A percentile compares a stretch with the other conserved stretches of the same genome.
Evolutionary conservation across 2,329 filamentous ascomycete species (phyloP).

Genomic region (Bipolaris victoriae): DNA sequence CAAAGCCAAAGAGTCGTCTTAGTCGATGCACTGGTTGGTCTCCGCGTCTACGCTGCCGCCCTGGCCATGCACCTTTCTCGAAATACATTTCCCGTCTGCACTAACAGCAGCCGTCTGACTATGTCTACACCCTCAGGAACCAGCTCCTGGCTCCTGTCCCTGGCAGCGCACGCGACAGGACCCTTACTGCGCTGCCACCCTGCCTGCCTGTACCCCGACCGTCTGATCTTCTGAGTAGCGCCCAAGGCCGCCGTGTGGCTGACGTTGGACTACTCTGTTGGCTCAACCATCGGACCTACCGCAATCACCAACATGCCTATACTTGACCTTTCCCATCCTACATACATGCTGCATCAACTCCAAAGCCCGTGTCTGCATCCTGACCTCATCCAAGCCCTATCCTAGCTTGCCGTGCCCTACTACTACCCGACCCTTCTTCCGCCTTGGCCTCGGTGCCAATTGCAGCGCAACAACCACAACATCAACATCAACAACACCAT

Average conservation of each 20-base stretch:
- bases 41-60: conserved; percentile 21
- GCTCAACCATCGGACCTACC: not conserved
- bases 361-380: conserved; percentile 4
- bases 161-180: conserved; percentile 31
- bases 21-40: conserved; percentile 22
- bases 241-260: conserved; percentile 25
- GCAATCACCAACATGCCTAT: conserved; percentile 9
- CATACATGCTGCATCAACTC: conserved; percentile 11
- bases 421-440: too few species aligned
- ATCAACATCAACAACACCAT: conserved; percentile 1
- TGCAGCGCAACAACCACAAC: conserved; percentile 2
- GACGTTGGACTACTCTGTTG: conserved; percentile 35
- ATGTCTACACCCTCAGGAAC: not conserved
- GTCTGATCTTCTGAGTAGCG: conserved; percentile 15
- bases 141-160: conserved; percentile 15
- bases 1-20: conserved; percentile 28
- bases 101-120: not conserved
- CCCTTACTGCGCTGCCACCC: not conserved
- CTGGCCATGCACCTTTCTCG: too few species aligned
- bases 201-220: conserved; percentile 2
- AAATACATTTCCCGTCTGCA: too few species aligned
- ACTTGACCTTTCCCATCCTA: conserved; percentile 12
- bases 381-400: conserved; percentile 2
- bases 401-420: not conserved
- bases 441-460: not conserved